Evolutionary conservation across 164 flowering plant species (phyloP).

Genomic region (Houttuynia cordata): DNA sequence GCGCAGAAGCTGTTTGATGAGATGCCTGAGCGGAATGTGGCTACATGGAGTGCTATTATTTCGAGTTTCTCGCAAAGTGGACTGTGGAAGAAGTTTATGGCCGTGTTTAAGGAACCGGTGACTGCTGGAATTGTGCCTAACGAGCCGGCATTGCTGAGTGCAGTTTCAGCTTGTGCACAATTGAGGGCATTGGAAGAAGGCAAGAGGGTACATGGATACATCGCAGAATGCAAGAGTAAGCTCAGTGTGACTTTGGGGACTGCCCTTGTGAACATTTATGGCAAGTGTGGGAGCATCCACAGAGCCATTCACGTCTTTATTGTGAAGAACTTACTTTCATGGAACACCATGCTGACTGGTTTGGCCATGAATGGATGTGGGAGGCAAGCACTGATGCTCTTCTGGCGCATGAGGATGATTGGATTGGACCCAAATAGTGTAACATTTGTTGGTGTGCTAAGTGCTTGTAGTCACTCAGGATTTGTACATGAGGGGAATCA

Average conservation of each 20-base stretch:
- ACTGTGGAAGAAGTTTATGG: conserved; percentile 11
- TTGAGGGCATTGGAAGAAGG: conserved; percentile 15
- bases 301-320: conserved; percentile 9
- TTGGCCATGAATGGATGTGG: conserved; percentile 19
- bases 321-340: conserved; percentile 8
- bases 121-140: conserved; percentile 10
- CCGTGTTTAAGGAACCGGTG: conserved; percentile 13
- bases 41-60: conserved; percentile 20
- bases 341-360: conserved; percentile 18
- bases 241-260: conserved; percentile 7
- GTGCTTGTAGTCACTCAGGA: conserved; percentile 23
- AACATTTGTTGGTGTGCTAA: conserved; percentile 13
- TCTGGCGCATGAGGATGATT: conserved; percentile 13
- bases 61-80: conserved; percentile 18
- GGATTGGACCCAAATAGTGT: conserved; percentile 16
- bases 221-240: conserved; percentile 7
- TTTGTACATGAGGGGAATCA: conserved; percentile 14
- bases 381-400: conserved; percentile 12
- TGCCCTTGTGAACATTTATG: conserved; percentile 76
- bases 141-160: conserved; percentile 14
- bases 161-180: conserved; percentile 18
- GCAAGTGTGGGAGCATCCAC: conserved; percentile 48
- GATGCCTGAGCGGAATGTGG: conserved; percentile 14
- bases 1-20: conserved; percentile 6
- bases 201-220: conserved; percentile 13